These are phyloP conservation scores for Flaveria linearis DNA, from an alignment of 129 eudicot genomes.

Conservation along the genomic window DNA sequence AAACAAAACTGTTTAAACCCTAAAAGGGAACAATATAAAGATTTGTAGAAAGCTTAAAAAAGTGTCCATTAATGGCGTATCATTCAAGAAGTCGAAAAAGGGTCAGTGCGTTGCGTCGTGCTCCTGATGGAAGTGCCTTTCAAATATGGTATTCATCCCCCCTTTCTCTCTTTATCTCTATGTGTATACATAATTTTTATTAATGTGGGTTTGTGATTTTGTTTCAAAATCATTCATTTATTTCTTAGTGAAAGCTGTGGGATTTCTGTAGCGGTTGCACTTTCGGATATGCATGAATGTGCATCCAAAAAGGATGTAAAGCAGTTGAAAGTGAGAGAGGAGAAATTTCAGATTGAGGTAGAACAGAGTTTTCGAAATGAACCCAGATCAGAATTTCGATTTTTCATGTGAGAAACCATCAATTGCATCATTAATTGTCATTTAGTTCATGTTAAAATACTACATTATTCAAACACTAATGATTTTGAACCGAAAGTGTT, in stretches of 20 bases:
- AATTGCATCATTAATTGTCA: background rate
- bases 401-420: conserved; percentile 46
- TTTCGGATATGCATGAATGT: conserved; percentile 62
- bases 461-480: too few relatives aligned
- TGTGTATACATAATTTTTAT: background rate
- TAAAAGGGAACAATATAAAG: background rate
- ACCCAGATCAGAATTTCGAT: conserved; percentile 68
- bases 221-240: background rate
- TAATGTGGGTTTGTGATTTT: background rate
- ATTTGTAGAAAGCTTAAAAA: conserved; percentile 16
- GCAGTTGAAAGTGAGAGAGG: conserved; percentile 33
- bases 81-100: conserved; percentile 49
- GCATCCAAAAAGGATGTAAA: conserved; percentile 32
- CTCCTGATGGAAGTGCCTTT: conserved; percentile 67
- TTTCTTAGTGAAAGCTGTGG: conserved; percentile 49
- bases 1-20: background rate
- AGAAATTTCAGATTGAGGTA: background rate
- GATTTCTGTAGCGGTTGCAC: conserved; percentile 48
- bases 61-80: conserved; percentile 38
- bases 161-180: background rate
- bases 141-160: conserved; percentile 45
- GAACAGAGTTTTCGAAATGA: conserved; percentile 40
- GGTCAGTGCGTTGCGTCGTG: conserved; percentile 57
- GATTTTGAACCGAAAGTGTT: too few relatives aligned
- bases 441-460: too few relatives aligned